Evolutionary conservation across 306 rosid species (phyloP).

Genomic region (Gastrolobium bilobum): DNA sequence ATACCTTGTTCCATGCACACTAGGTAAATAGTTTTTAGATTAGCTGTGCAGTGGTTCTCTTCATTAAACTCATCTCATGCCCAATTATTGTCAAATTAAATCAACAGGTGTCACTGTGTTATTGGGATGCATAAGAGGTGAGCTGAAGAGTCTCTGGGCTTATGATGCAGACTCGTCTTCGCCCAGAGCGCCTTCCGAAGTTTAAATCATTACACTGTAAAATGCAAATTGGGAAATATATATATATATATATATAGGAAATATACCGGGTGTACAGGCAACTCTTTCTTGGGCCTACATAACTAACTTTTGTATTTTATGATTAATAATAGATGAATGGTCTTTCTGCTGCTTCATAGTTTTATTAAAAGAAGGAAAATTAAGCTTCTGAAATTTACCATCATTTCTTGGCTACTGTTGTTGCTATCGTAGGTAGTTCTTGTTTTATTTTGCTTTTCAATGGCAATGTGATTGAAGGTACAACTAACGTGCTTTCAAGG

Average conservation of each 20-base stretch:
- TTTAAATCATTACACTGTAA: constrained; percentile 31
- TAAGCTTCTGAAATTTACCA: neutral
- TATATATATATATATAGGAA: neutral
- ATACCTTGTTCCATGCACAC: constrained; percentile 96
- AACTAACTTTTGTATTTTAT: constrained; percentile 10
- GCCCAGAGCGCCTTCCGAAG: constrained; percentile 43
- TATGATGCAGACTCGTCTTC: constrained; percentile 53
- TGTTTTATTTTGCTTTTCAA: neutral
- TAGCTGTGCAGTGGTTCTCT: neutral
- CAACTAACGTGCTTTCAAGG: too few species aligned
- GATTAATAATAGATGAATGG: neutral
- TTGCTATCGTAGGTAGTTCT: neutral
- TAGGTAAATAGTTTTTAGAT: constrained; percentile 65
- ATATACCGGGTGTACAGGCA: constrained; percentile 30
- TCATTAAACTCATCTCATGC: constrained; percentile 22
- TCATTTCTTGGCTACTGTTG: neutral
- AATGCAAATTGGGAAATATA: constrained; percentile 9
- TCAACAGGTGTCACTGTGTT: constrained; percentile 66
- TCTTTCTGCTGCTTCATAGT: constrained; percentile 14
- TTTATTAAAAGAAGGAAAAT: constrained; percentile 17
- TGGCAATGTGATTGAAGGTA: neutral
- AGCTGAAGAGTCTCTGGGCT: constrained; percentile 73
- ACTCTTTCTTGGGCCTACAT: constrained; percentile 5
- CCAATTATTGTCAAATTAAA: constrained; percentile 18
- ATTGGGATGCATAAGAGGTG: constrained; percentile 78